These are phyloP conservation scores for Metschnikowia lachancei DNA, from an alignment of 805 yeast genomes.

Conservation along the genomic window DNA sequence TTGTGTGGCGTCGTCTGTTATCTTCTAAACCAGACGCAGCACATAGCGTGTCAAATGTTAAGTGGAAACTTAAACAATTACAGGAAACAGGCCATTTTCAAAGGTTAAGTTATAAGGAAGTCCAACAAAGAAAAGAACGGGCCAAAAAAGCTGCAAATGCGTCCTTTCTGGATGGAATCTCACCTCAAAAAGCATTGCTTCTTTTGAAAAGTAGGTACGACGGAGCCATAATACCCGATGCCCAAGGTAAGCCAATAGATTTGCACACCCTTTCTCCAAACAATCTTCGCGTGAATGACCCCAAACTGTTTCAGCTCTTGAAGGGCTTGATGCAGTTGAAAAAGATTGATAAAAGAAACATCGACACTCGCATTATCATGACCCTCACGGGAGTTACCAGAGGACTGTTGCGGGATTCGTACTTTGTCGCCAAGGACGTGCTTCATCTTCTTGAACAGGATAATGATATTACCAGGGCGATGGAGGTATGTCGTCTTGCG, in stretches of 20 bases:
- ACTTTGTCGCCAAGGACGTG: conserved; percentile 53
- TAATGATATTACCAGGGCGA: conserved; percentile 50
- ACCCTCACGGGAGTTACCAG: conserved; percentile 59
- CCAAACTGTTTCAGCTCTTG: conserved; percentile 27
- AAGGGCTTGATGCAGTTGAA: conserved; percentile 29
- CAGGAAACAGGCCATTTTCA: conserved; percentile 29
- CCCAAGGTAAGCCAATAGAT: conserved; percentile 25
- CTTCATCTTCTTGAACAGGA: conserved; percentile 49
- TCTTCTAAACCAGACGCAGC: neutral
- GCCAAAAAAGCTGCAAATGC: conserved; percentile 3
- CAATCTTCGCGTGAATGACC: conserved; percentile 25
- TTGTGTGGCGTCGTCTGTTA: conserved; percentile 1
- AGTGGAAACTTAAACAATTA: conserved; percentile 27
- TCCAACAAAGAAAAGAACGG: conserved; percentile 11
- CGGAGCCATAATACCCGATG: conserved; percentile 23
- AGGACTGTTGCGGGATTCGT: conserved; percentile 56
- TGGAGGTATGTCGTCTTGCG: conserved; percentile 48
- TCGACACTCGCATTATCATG: conserved; percentile 49
- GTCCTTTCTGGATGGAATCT: conserved; percentile 1
- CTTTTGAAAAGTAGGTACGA: conserved; percentile 33
- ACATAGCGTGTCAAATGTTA: conserved; percentile 10
- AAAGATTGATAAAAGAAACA: conserved; percentile 21
- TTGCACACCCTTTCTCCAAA: conserved; percentile 23
- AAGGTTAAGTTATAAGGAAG: conserved; percentile 19
- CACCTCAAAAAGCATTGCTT: conserved; percentile 26